These are phyloP conservation scores for Gentiana macrophylla DNA, from an alignment of 257 asterid species.

Conservation along the genomic window DNA sequence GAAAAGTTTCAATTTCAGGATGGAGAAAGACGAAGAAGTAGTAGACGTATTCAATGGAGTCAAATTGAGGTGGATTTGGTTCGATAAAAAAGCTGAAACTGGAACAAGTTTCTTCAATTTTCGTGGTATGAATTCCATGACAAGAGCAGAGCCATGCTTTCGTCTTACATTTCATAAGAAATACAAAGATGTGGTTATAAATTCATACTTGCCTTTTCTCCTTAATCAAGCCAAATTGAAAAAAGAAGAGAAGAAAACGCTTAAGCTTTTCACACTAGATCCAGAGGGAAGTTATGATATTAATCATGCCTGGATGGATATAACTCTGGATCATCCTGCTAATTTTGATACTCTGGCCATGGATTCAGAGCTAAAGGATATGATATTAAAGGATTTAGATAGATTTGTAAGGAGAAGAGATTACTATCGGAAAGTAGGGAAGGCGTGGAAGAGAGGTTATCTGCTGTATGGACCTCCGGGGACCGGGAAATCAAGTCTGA, in stretches of 20 bases:
- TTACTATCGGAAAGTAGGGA: conserved; percentile 46
- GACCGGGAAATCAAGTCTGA: conserved; percentile 69
- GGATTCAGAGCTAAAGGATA: conserved; percentile 34
- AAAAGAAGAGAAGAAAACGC: conserved; percentile 33
- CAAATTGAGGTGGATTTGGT: conserved; percentile 47
- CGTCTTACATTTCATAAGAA: conserved; percentile 50
- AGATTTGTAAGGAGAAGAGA: conserved; percentile 43
- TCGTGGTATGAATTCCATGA: conserved; percentile 22
- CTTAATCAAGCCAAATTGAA: conserved; percentile 14
- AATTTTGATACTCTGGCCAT: conserved; percentile 60
- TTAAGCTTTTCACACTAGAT: conserved; percentile 42
- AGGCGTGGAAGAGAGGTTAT: conserved; percentile 75
- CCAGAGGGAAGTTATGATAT: conserved; percentile 20
- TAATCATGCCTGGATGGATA: conserved; percentile 28
- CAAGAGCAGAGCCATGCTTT: conserved; percentile 35
- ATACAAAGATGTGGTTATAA: conserved; percentile 27
- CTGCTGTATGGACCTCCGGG: conserved; percentile 76
- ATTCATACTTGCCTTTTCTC: conserved; percentile 35
- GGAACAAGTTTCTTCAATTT: conserved; percentile 20
- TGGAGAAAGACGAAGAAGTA: conserved; percentile 38
- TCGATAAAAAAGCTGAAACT: conserved; percentile 12
- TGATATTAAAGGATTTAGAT: conserved; percentile 38
- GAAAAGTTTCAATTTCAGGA: conserved; percentile 22
- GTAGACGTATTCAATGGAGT: conserved; percentile 26
- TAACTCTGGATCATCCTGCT: conserved; percentile 49